Conservation (phyloP, 768 basidiomycete genomes). For the Boletus sp. region DNA sequence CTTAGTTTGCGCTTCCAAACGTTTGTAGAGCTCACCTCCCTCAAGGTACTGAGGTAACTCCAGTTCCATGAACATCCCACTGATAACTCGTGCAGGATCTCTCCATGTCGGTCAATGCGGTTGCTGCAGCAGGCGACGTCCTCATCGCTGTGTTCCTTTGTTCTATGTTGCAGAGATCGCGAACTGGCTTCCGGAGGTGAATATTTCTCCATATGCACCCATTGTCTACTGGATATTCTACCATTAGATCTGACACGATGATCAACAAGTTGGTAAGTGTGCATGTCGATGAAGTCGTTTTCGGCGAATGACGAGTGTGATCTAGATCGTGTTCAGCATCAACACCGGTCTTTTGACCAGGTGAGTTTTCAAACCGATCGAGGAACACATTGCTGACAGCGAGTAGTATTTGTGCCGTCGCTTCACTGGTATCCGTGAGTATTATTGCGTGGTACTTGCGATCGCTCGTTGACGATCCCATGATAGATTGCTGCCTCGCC, state of each 20-base stretch:
- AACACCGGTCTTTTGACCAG: slow-evolving; percentile 38
- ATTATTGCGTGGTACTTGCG: background rate
- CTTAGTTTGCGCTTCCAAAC: slow-evolving; percentile 41
- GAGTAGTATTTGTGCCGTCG: slow-evolving; percentile 51
- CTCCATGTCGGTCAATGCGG: slow-evolving; percentile 55
- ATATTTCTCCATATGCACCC: background rate
- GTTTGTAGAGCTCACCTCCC: slow-evolving; percentile 43
- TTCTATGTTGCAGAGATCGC: slow-evolving; percentile 44
- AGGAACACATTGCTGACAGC: background rate
- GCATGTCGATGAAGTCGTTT: background rate
- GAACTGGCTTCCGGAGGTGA: slow-evolving; percentile 53
- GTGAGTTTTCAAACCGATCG: slow-evolving; percentile 1
- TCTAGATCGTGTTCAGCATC: slow-evolving; percentile 52
- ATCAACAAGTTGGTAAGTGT: slow-evolving; percentile 44
- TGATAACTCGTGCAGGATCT: slow-evolving; percentile 28
- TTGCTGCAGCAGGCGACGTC: slow-evolving; percentile 52
- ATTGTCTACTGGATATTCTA: background rate
- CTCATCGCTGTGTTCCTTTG: slow-evolving; percentile 51
- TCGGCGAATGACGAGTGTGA: background rate
- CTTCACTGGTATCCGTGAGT: slow-evolving; percentile 54
- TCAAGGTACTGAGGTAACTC: slow-evolving; percentile 40
- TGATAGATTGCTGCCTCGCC: slow-evolving; percentile 50
- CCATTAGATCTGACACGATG: slow-evolving; percentile 47
- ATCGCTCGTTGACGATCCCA: background rate
- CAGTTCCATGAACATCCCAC: background rate